Conservation (phyloP, 1,284 basidiomycete genomes). For the Sporisorium scitamineum region DNA sequence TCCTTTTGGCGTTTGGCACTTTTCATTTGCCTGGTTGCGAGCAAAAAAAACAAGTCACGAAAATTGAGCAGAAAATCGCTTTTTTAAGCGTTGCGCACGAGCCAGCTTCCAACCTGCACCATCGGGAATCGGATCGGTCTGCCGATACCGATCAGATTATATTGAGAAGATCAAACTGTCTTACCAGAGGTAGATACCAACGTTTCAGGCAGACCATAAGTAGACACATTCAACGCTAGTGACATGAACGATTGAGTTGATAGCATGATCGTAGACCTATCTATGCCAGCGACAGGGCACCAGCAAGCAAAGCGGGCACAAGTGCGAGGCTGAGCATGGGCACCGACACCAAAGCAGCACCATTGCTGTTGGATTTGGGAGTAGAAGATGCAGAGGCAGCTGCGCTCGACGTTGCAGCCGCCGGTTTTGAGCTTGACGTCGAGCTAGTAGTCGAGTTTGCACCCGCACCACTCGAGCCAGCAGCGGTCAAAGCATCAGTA, state of each 20-base stretch:
- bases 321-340: not conserved
- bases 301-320: constrained; percentile 13
- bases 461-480: not conserved
- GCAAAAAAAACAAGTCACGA: constrained; percentile 3
- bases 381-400: constrained; percentile 4
- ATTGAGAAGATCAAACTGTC: too few relatives aligned
- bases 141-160: not conserved
- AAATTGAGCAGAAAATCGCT: not conserved
- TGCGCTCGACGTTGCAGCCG: not conserved
- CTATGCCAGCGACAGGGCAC: constrained; percentile 13
- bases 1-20: not conserved
- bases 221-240: not conserved
- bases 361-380: constrained; percentile 7
- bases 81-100: constrained; percentile 1
- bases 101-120: not conserved
- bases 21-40: not conserved
- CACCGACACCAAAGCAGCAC: not conserved
- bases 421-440: not conserved
- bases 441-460: not conserved
- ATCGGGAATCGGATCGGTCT: not conserved
- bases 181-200: too few relatives aligned
- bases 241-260: not conserved
- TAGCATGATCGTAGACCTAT: not conserved
- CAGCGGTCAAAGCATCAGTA: constrained; percentile 24
- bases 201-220: not conserved